Conservation (phyloP, 306 rosid genomes). For the Myrica gale region DNA sequence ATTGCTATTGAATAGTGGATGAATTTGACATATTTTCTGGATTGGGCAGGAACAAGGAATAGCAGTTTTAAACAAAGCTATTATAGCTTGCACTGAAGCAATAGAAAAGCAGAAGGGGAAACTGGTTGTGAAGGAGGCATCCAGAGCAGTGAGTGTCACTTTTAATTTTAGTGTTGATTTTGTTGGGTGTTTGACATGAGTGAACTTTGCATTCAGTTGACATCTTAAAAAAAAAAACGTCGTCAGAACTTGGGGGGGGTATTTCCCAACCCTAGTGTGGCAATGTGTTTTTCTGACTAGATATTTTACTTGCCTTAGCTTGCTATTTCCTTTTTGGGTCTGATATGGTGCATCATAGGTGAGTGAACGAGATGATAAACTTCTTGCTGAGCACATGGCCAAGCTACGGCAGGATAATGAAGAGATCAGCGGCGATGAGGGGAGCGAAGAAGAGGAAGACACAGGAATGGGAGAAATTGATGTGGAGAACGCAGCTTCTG, state of each 20-base stretch:
- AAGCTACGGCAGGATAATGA: conserved; percentile 78
- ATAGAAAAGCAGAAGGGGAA: conserved; percentile 88
- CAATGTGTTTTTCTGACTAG: not conserved
- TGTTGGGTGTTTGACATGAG: not conserved
- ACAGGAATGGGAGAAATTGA: conserved; percentile 93
- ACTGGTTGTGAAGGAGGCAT: conserved; percentile 72
- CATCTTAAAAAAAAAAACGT: not conserved
- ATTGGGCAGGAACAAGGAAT: conserved; percentile 86
- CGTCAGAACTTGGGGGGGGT: not conserved
- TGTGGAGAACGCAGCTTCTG: conserved; percentile 58
- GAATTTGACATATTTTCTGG: conserved; percentile 19
- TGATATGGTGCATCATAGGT: conserved; percentile 54
- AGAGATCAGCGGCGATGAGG: conserved; percentile 76
- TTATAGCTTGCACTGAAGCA: conserved; percentile 64
- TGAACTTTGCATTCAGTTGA: not conserved
- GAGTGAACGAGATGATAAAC: conserved; percentile 86
- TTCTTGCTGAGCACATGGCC: conserved; percentile 81
- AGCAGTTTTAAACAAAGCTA: conserved; percentile 68
- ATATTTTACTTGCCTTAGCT: not conserved
- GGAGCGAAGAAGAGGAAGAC: conserved; percentile 95
- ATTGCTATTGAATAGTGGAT: not conserved
- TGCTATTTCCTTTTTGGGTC: conserved; percentile 5
- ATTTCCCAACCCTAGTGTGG: not conserved
- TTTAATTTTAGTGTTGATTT: not conserved
- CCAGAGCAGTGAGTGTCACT: conserved; percentile 85